Evolutionary conservation across 2,329 filamentous ascomycete species (phyloP).

Genomic region (Periconia sp.): DNA sequence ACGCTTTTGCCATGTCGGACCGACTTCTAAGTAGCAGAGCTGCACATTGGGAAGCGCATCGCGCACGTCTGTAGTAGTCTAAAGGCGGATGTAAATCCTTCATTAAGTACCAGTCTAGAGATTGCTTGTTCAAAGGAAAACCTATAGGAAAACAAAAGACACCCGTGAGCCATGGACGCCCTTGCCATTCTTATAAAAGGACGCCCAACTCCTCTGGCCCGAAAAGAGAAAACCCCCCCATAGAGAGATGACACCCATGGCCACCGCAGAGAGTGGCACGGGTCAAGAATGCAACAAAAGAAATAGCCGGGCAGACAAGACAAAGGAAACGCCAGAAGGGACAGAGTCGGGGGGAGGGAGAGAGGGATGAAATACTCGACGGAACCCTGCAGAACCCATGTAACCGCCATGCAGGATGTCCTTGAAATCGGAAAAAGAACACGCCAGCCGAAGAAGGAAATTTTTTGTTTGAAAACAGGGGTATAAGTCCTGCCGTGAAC

Average conservation of each 20-base stretch:
- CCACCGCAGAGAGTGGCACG: slow-evolving; percentile 22
- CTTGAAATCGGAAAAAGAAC: slow-evolving; percentile 32
- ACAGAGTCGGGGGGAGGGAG: slow-evolving; percentile 21
- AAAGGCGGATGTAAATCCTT: slow-evolving; percentile 46
- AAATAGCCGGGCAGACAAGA: slow-evolving; percentile 26
- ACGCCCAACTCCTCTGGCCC: slow-evolving; percentile 41
- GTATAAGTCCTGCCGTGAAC: slow-evolving; percentile 49
- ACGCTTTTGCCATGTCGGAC: not conserved
- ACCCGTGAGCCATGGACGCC: slow-evolving; percentile 34
- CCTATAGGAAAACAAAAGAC: slow-evolving; percentile 24
- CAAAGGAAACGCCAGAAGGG: slow-evolving; percentile 26
- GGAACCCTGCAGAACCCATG: slow-evolving; percentile 28
- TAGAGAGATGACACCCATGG: slow-evolving; percentile 16
- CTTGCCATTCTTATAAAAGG: slow-evolving; percentile 37
- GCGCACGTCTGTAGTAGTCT: slow-evolving; percentile 42
- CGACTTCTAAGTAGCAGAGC: not conserved
- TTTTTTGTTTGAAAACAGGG: slow-evolving; percentile 47
- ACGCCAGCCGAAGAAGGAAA: slow-evolving; percentile 33
- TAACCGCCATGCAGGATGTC: slow-evolving; percentile 34
- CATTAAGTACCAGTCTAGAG: slow-evolving; percentile 50
- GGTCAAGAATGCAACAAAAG: slow-evolving; percentile 34
- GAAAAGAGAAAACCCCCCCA: slow-evolving; percentile 16
- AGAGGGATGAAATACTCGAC: slow-evolving; percentile 18
- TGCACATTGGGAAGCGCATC: slow-evolving; percentile 39
- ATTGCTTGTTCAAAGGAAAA: slow-evolving; percentile 36